These are phyloP conservation scores for Tolypocladium endophyticum DNA, from an alignment of 2,329 filamentous ascomycete genomes.

Conservation along the genomic window DNA sequence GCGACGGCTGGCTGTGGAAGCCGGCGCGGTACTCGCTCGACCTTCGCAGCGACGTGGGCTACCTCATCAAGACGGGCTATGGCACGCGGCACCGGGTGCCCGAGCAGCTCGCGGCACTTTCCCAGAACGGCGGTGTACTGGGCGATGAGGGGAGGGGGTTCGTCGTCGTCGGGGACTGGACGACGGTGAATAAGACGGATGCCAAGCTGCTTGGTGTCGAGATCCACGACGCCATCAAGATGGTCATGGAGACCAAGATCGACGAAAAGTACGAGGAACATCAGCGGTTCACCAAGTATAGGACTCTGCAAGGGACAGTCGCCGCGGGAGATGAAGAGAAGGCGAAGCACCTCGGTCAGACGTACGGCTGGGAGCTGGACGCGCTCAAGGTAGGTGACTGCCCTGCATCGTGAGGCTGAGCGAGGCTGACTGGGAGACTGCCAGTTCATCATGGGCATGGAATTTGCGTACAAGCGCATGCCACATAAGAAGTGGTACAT, in stretches of 20 bases:
- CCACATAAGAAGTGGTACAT: constrained; percentile 49
- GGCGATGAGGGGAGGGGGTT: constrained; percentile 28
- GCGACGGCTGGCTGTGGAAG: constrained; percentile 31
- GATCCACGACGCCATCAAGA: constrained; percentile 31
- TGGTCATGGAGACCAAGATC: constrained; percentile 20
- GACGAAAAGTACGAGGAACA: constrained; percentile 15
- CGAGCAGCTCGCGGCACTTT: constrained; percentile 34
- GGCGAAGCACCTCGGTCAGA: constrained; percentile 25
- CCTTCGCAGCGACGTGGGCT: constrained; percentile 33
- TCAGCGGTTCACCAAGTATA: constrained; percentile 30
- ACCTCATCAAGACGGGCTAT: constrained; percentile 46
- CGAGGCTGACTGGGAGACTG: background rate
- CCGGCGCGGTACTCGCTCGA: constrained; percentile 31
- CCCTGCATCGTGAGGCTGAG: background rate
- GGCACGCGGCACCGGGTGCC: constrained; percentile 38
- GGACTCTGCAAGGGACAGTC: constrained; percentile 26
- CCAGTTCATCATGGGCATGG: constrained; percentile 44
- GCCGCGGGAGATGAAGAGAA: constrained; percentile 23
- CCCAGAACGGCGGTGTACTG: constrained; percentile 19
- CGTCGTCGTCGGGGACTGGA: constrained; percentile 41
- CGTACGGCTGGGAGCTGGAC: constrained; percentile 38
- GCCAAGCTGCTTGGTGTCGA: constrained; percentile 18
- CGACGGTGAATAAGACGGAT: constrained; percentile 22
- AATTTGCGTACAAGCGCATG: constrained; percentile 37
- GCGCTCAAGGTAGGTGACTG: constrained; percentile 31